A percentile compares a stretch with the other conserved stretches of the same genome.
phyloP scores from a whole-genome alignment of 2,329 filamentous ascomycete species.

The Juglanconis sp. region DNA sequence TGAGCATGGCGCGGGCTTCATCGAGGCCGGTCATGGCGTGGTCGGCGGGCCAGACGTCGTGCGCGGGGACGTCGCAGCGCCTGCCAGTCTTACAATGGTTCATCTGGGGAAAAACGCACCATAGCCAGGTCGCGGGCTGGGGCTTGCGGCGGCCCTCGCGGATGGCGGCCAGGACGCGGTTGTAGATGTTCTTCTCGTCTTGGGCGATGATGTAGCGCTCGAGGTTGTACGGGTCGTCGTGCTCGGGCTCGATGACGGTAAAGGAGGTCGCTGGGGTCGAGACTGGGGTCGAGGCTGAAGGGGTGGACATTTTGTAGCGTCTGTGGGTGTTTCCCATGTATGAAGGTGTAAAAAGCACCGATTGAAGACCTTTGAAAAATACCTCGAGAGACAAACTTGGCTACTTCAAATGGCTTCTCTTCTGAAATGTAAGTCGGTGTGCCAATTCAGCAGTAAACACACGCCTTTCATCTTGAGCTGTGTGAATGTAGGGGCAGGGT shows the following conservation, averaged over 20 bases:
- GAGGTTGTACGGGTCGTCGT: conserved; percentile 7
- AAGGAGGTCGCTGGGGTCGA: neutral
- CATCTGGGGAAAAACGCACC: conserved; percentile 15
- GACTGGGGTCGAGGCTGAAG: neutral
- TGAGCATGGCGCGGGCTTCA: conserved; percentile 10
- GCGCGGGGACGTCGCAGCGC: neutral
- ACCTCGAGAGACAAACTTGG: too few relatives aligned
- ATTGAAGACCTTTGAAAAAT: too few relatives aligned
- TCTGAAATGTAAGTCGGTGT: too few relatives aligned
- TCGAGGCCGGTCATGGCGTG: neutral
- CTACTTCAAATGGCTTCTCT: too few relatives aligned
- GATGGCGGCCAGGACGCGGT: conserved; percentile 1
- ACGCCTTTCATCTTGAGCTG: too few relatives aligned
- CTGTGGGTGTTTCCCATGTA: too few relatives aligned
- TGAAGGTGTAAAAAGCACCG: too few relatives aligned
- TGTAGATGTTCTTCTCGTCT: neutral
- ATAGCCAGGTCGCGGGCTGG: conserved; percentile 9
- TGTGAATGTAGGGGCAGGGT: too few relatives aligned
- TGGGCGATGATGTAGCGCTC: conserved; percentile 9
- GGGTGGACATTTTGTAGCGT: neutral
- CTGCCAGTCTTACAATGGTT: conserved; percentile 3
- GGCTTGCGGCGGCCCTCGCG: conserved; percentile 2
- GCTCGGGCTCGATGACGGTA: neutral
- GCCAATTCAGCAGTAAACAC: too few relatives aligned
- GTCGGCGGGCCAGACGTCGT: neutral